Base-by-base conservation (phyloP, 257 asterid genomes). In the Nemophila menziesii region DNA sequence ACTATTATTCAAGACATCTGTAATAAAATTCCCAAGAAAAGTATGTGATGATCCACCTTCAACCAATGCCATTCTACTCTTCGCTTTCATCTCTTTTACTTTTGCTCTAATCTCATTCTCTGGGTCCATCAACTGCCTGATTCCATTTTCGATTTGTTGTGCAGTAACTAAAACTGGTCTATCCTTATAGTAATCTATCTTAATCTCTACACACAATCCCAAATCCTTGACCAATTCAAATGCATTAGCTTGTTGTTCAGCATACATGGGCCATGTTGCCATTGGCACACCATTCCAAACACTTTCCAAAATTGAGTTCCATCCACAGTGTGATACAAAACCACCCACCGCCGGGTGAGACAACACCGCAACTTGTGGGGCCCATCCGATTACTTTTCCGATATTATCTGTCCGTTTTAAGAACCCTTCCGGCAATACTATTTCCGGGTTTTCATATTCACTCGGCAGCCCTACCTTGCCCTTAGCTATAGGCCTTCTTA, bases 31-130 rank as follows among this genome's bases (percentile, higher is more conserved):
- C 43, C 11, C n/a, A 11, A 51, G 61, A 22, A 70, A 59, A 1
- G 18, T 46, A 19, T 49, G 64, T 1, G 92, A 80, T 18, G 92
- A 73, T 5, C 92, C 93, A 33, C 70, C 79, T 42, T 66, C 73
- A 48, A 8, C 5, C 49, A 74, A 21, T 5, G 77, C 77, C 43
- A 20, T 18, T 49, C 71, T 66, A 12, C 73, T 62, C 37, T 53
- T 66, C 37, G 46, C 36, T 53, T 63, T 45, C 77, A 77, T 69
- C 5, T 74, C 76, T 50, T 62, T 66, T 49, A 64, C 76, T 55
- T 69, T 81, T 39, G 16, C 3, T 47, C 70, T 64, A 23, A 74
- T 56, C 21, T 56, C 53, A 37, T 40, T 59, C 2, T 27, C 64
- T 1, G 42, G 61, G 0, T 8, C 56, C 45, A 64, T 64, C 16